Conservation (phyloP, 23 red algal genomes). For the Chondrus crispus region DNA sequence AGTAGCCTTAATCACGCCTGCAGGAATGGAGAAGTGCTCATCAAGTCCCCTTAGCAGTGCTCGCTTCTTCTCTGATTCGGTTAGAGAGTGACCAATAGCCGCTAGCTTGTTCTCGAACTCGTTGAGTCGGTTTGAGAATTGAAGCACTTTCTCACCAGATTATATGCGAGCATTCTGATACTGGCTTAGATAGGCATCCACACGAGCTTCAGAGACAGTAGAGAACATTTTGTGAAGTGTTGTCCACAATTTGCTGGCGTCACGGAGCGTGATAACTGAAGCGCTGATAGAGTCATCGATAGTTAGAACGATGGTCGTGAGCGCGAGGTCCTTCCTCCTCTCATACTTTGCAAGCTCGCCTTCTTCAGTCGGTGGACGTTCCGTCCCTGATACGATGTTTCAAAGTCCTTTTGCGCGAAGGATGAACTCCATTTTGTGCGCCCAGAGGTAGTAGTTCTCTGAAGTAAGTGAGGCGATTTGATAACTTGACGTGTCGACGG, state of each 20-base stretch:
- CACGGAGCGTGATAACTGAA: neutral
- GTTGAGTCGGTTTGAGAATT: neutral
- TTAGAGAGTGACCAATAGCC: neutral
- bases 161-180: neutral
- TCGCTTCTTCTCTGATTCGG: neutral
- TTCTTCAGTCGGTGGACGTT: neutral
- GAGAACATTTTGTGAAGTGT: neutral
- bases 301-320: neutral
- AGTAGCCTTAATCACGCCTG: neutral
- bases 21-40: neutral
- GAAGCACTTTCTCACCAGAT: neutral
- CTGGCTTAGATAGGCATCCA: neutral
- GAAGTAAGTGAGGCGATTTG: neutral
- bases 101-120: conserved; percentile 8
- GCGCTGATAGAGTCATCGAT: neutral
- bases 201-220: neutral
- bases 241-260: neutral
- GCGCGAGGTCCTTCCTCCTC: neutral
- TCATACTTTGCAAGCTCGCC: neutral
- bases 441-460: neutral
- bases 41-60: neutral
- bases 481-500: neutral
- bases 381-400: neutral
- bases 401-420: neutral
- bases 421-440: neutral